Conservation (phyloP, 1,284 basidiomycete species). For the Leccinum griseonigrum region DNA sequence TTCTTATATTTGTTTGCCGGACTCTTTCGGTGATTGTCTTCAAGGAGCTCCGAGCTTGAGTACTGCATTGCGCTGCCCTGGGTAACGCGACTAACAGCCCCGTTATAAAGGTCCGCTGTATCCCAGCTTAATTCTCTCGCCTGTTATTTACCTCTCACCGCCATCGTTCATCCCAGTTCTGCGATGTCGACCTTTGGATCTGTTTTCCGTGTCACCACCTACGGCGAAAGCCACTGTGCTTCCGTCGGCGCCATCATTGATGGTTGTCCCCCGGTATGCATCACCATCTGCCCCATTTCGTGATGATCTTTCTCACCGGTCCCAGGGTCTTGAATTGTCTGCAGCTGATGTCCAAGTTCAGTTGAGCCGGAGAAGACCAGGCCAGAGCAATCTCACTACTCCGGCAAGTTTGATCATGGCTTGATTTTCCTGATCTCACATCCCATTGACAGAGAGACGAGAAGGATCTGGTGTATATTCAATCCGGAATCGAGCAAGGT, state of each 20-base stretch:
- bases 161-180: constrained; percentile 3
- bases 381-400: constrained; percentile 96
- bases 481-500: constrained; percentile 92
- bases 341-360: constrained; percentile 90
- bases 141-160: constrained; percentile 12
- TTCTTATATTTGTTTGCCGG: neutral
- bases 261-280: constrained; percentile 87
- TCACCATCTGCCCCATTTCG: constrained; percentile 1
- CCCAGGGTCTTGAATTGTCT: constrained; percentile 79
- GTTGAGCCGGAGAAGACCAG: constrained; percentile 88
- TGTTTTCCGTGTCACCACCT: constrained; percentile 93
- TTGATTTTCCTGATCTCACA: constrained; percentile 5
- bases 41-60: constrained; percentile 16
- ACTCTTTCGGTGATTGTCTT: constrained; percentile 7
- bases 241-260: constrained; percentile 98
- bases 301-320: constrained; percentile 14
- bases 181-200: constrained; percentile 93
- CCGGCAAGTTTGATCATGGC: constrained; percentile 57
- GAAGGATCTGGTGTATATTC: constrained; percentile 92
- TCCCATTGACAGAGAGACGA: constrained; percentile 78
- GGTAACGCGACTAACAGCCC: neutral
- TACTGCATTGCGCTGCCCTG: constrained; percentile 22
- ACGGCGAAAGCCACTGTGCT: constrained; percentile 96
- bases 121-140: constrained; percentile 5
- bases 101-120: constrained; percentile 21